These are phyloP conservation scores for Lactarius sanguifluus DNA, from an alignment of 768 basidiomycete species.

Conservation along the genomic window DNA sequence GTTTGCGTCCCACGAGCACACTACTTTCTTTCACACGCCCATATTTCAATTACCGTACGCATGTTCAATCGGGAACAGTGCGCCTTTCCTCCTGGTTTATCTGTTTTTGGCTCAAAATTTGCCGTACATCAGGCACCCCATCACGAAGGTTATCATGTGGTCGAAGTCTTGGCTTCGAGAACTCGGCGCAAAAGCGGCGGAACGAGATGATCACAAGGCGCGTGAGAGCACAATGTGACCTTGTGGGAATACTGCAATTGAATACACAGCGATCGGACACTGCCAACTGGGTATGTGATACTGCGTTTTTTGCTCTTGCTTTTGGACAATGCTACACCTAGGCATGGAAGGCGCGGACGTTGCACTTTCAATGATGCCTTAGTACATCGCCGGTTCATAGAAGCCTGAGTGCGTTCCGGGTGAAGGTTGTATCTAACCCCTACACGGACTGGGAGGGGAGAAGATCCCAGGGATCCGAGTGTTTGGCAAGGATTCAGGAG, in stretches of 20 bases:
- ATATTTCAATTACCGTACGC: neutral
- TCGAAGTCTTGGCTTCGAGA: neutral
- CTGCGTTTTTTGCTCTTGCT: neutral
- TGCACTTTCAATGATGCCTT: neutral
- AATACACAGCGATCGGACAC: neutral
- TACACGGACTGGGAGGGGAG: neutral
- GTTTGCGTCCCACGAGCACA: neutral
- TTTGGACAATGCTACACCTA: neutral
- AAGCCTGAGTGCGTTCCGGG: neutral
- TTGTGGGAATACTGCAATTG: neutral
- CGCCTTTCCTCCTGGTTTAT: neutral
- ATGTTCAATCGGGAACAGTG: neutral
- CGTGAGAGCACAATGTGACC: neutral
- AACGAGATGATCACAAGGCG: neutral
- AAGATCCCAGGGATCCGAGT: neutral
- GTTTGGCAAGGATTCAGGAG: neutral
- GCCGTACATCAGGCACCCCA: neutral
- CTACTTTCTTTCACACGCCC: neutral
- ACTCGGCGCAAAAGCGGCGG: neutral
- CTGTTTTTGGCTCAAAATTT: neutral
- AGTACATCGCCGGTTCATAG: neutral
- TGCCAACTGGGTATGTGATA: neutral
- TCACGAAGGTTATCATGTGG: neutral
- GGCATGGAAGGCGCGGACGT: neutral
- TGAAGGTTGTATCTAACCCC: neutral